These are phyloP conservation scores for Parascedosporium putredinis DNA, from an alignment of 2,329 filamentous ascomycete genomes.

Conservation along the genomic window DNA sequence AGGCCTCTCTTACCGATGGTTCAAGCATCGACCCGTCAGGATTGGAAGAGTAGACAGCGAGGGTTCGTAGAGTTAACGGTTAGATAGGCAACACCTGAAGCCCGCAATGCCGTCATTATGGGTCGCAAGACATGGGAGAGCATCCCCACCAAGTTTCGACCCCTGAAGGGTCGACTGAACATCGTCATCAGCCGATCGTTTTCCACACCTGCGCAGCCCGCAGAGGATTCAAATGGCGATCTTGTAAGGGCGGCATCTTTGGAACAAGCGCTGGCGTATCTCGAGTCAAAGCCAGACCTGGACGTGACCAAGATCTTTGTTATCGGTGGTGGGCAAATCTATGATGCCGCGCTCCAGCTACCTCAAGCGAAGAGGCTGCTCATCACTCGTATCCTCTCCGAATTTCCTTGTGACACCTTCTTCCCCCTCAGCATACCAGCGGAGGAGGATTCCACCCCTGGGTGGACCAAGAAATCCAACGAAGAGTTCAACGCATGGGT, in stretches of 20 bases:
- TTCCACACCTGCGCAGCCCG: slow-evolving; percentile 10
- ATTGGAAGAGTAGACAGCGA: too few species aligned
- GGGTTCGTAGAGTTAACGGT: slow-evolving; percentile 5
- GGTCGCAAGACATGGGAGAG: slow-evolving; percentile 94
- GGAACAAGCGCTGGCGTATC: slow-evolving; percentile 42
- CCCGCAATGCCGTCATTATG: slow-evolving; percentile 79
- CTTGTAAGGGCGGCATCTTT: slow-evolving; percentile 49
- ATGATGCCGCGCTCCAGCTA: slow-evolving; percentile 56
- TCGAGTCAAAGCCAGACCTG: slow-evolving; percentile 24
- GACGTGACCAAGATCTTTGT: slow-evolving; percentile 59
- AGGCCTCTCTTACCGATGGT: background rate
- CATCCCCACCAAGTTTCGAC: slow-evolving; percentile 69
- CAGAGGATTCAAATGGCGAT: slow-evolving; percentile 19
- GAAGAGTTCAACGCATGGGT: slow-evolving; percentile 51
- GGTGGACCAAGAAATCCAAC: slow-evolving; percentile 45
- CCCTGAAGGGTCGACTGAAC: slow-evolving; percentile 70
- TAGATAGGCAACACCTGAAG: slow-evolving; percentile 20
- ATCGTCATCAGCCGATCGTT: slow-evolving; percentile 60
- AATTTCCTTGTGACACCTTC: slow-evolving; percentile 68
- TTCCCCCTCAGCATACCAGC: slow-evolving; percentile 51
- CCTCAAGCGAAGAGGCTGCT: slow-evolving; percentile 51
- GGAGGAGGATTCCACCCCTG: slow-evolving; percentile 17
- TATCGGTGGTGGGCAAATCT: slow-evolving; percentile 85
- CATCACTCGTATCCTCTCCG: slow-evolving; percentile 56
- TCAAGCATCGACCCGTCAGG: too few species aligned